phyloP scores from a whole-genome alignment of 495 filamentous ascomycete genomes.

The Annulohypoxylon moriforme region DNA sequence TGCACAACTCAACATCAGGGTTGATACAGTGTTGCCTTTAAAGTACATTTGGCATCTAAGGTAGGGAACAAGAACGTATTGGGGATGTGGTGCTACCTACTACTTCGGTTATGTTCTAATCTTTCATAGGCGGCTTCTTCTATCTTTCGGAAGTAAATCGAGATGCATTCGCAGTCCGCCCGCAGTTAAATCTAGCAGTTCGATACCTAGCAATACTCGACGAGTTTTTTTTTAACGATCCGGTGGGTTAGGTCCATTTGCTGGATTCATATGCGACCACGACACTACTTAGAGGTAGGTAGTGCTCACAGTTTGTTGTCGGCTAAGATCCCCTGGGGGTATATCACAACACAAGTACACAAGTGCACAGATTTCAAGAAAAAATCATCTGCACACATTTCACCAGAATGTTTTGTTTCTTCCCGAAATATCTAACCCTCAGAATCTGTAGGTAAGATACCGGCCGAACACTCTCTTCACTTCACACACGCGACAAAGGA shows the following conservation, averaged over 20 bases:
- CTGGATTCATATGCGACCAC: slow-evolving; percentile 23
- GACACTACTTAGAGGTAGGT: background rate
- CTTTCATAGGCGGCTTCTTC: slow-evolving; percentile 1
- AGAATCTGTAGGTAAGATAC: background rate
- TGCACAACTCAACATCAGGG: slow-evolving; percentile 5
- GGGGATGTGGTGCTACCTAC: slow-evolving; percentile 4
- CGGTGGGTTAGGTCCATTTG: slow-evolving; percentile 12
- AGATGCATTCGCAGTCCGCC: slow-evolving; percentile 26
- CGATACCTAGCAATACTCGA: background rate
- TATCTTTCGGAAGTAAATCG: slow-evolving; percentile 23
- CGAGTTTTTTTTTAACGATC: slow-evolving; percentile 23
- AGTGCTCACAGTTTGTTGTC: background rate
- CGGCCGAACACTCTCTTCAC: background rate
- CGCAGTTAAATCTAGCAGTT: slow-evolving; percentile 37
- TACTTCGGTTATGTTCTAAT: background rate
- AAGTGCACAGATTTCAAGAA: background rate
- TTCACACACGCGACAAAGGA: background rate
- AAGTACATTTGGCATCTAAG: slow-evolving; percentile 2
- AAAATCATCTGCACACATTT: background rate
- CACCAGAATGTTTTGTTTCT: background rate
- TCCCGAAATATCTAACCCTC: background rate
- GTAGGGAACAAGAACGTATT: background rate
- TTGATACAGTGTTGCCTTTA: background rate
- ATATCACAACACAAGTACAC: slow-evolving; percentile 16
- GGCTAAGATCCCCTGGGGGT: slow-evolving; percentile 8